A percentile compares a stretch with the other conserved stretches of the same genome.
Evolutionary conservation across 2,329 filamentous ascomycete genomes (phyloP).

Genomic region (Aspergillus sp.): DNA sequence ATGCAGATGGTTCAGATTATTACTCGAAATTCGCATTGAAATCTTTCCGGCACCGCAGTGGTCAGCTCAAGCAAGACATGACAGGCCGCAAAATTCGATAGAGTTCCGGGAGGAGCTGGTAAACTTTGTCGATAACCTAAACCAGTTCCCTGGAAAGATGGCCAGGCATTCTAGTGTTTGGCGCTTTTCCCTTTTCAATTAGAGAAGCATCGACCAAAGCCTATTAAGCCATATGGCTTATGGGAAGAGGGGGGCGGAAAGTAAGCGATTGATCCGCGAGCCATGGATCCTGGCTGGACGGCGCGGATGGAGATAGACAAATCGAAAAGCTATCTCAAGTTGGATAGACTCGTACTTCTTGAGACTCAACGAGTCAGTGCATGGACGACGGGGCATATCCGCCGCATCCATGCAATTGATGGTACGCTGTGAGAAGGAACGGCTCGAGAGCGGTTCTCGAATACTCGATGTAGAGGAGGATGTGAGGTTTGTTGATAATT

Average conservation of each 20-base stretch:
- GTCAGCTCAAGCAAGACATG: neutral
- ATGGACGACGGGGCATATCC: neutral
- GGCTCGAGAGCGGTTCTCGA: neutral
- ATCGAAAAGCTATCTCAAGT: neutral
- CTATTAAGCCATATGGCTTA: slow-evolving; percentile 13
- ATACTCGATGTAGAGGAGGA: neutral
- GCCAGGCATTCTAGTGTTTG: neutral
- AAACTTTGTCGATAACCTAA: neutral
- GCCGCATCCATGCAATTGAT: neutral
- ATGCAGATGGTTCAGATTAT: neutral
- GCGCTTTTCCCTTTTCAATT: slow-evolving; percentile 4
- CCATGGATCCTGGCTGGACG: neutral
- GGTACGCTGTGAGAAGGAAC: neutral
- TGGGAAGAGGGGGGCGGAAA: neutral
- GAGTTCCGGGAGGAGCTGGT: neutral
- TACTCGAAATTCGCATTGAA: neutral
- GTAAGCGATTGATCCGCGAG: slow-evolving; percentile 3
- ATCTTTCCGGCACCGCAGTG: neutral
- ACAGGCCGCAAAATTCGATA: neutral
- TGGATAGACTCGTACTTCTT: neutral
- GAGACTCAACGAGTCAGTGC: neutral
- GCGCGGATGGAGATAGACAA: neutral
- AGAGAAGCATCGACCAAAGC: neutral
- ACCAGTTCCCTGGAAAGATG: slow-evolving; percentile 3
- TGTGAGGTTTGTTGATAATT: neutral